Evolutionary conservation across 2,329 filamentous ascomycete species (phyloP), one percentile per base, ranked within the genome.

Genomic region (Gaeumannomyces sp.): DNA sequence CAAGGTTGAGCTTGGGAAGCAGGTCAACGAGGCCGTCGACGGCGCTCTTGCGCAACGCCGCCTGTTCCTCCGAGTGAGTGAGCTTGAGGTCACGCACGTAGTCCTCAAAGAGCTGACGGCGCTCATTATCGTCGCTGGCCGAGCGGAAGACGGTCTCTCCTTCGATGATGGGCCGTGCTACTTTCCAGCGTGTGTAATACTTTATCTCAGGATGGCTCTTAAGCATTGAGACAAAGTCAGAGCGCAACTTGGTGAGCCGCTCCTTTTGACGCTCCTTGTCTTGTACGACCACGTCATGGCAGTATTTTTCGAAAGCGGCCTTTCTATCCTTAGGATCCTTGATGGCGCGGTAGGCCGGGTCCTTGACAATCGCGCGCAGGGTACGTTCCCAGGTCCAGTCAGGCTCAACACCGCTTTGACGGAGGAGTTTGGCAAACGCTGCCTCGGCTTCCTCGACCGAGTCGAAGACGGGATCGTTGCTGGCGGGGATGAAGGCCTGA

Each of bases 171-270:
- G 93, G 92, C 62, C 92, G 89, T 64, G 94, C 95, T 22, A 92
- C 97, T 83, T 93, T 96, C 95, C 95, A 99, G 67, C 93, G 90
- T 58, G 94, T 97, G 76, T 96, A 97, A 76, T 97, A 88, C 76
- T 93, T 95, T 77, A 99, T 98, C 77, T 99, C 95, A 67, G 93
- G 93, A 76, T 99, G 94, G 69, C 93, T 93, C 78, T 90, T 92
- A 70, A 99, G 85, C 95, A 99, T 99, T 64, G 89, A 93, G 70
- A 90, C 90, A 77, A 99, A 99, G 81, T 98, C 95, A 76, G 91
- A 85, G 72, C 93, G 91, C 73, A 98, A 84, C 80, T 97, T 98
- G 71, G 91, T 84, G 76, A 96, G 84, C 74, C 95, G 89, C 78
- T 98, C 94, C 77, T 96, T 94, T 73, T 93, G 93, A 70, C 91